phyloP scores from a whole-genome alignment of 2,329 filamentous ascomycete species.

The Aureobasidium sp. region DNA sequence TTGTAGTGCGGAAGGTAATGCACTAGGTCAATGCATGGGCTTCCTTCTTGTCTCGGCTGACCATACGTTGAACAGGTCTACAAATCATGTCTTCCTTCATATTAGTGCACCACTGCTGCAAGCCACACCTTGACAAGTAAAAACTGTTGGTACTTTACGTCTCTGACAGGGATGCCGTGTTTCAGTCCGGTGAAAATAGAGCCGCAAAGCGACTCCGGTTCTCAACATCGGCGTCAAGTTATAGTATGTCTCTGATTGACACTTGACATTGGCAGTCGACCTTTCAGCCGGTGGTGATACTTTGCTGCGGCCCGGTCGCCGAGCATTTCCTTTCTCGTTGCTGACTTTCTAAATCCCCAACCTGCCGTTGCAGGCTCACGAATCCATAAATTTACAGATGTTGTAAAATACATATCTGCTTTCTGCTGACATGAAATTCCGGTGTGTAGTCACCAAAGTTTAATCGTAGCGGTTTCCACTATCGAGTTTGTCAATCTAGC shows the following conservation, averaged over 20 bases:
- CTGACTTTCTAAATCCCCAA: neutral
- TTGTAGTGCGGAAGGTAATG: neutral
- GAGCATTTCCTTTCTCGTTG: neutral
- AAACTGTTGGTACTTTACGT: neutral
- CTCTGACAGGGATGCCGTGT: neutral
- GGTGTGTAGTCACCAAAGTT: neutral
- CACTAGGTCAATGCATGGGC: neutral
- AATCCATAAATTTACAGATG: neutral
- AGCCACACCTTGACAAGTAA: neutral
- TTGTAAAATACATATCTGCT: neutral
- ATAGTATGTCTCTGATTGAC: constrained; percentile 2
- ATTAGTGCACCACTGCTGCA: constrained; percentile 1
- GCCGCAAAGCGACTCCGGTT: neutral
- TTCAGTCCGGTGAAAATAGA: neutral
- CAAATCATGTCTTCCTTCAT: neutral
- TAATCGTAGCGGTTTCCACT: neutral
- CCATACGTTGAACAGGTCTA: neutral
- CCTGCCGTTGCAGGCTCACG: neutral
- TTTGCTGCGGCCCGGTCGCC: neutral
- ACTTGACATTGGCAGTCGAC: neutral
- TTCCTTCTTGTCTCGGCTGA: neutral
- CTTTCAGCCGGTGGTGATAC: neutral
- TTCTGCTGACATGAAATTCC: neutral
- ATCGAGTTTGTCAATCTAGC: neutral
- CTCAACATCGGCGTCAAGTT: neutral